Evolutionary conservation across 2,329 filamentous ascomycete genomes (phyloP).

Genomic region (Verticillium nonalfalfae): DNA sequence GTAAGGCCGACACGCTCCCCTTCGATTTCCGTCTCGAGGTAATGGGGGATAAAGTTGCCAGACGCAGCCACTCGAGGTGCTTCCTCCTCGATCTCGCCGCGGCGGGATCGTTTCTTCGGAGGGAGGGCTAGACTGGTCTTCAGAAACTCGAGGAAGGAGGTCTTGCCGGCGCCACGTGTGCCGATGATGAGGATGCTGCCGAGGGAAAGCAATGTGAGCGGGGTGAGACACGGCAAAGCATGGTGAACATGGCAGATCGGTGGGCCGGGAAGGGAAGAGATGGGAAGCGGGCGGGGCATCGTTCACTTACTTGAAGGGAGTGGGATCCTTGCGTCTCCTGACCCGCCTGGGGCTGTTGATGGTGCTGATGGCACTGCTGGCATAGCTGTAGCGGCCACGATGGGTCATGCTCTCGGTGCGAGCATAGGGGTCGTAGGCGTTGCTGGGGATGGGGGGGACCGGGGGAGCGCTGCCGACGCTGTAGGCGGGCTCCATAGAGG

Average conservation of each 20-base stretch:
- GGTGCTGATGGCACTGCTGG: conserved; percentile 82
- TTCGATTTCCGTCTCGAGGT: conserved; percentile 91
- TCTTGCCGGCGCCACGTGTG: conserved; percentile 83
- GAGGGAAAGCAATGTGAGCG: conserved; percentile 4
- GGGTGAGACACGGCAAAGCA: neutral
- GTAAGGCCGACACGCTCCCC: conserved; percentile 87
- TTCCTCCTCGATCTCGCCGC: conserved; percentile 47
- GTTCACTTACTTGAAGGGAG: conserved; percentile 89
- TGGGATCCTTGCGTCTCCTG: conserved; percentile 92
- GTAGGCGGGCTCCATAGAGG: conserved; percentile 47
- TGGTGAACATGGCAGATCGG: neutral
- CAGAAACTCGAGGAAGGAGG: conserved; percentile 93
- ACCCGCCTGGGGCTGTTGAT: conserved; percentile 90
- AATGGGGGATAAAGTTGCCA: conserved; percentile 78
- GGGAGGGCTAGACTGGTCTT: conserved; percentile 79
- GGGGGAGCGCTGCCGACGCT: conserved; percentile 36
- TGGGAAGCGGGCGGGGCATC: neutral
- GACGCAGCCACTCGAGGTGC: conserved; percentile 35
- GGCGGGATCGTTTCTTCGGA: conserved; percentile 64
- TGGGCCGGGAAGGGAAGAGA: neutral
- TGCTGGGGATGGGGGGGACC: conserved; percentile 53
- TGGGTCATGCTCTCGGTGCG: conserved; percentile 93
- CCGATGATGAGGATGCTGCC: conserved; percentile 83
- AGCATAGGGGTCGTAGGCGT: conserved; percentile 69
- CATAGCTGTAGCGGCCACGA: conserved; percentile 92